Conservation (phyloP, 2,329 filamentous ascomycete species). For the Fusarium floridanum region DNA sequence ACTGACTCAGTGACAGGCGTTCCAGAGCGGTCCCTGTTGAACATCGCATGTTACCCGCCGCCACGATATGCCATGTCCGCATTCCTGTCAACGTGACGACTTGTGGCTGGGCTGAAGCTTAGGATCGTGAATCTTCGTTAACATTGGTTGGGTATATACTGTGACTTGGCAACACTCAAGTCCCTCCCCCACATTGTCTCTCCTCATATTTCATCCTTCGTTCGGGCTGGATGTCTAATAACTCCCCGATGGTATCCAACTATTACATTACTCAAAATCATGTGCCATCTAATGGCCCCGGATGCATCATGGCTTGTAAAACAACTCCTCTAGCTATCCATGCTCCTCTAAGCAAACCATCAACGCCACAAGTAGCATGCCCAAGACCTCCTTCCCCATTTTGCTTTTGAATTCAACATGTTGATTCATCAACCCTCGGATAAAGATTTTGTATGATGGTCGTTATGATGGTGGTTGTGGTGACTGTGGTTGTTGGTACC, state of each 20-base stretch:
- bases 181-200: background rate
- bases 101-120: background rate
- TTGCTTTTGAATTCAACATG: background rate
- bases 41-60: background rate
- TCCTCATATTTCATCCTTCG: background rate
- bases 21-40: background rate
- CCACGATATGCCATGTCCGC: background rate
- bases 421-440: slow-evolving; percentile 3
- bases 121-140: background rate
- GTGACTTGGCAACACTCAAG: background rate
- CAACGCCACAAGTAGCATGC: slow-evolving; percentile 7
- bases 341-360: background rate
- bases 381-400: background rate
- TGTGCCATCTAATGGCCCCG: background rate
- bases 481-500: slow-evolving; percentile 20
- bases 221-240: background rate
- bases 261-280: slow-evolving; percentile 4
- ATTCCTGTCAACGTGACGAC: background rate
- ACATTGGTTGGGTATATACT: background rate
- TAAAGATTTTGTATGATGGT: slow-evolving; percentile 11
- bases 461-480: background rate
- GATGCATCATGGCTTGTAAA: background rate
- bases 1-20: background rate
- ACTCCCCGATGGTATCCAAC: slow-evolving; percentile 2
- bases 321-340: background rate